Base-by-base conservation (phyloP, 306 rosid species). In the Canavalia ensiformis region DNA sequence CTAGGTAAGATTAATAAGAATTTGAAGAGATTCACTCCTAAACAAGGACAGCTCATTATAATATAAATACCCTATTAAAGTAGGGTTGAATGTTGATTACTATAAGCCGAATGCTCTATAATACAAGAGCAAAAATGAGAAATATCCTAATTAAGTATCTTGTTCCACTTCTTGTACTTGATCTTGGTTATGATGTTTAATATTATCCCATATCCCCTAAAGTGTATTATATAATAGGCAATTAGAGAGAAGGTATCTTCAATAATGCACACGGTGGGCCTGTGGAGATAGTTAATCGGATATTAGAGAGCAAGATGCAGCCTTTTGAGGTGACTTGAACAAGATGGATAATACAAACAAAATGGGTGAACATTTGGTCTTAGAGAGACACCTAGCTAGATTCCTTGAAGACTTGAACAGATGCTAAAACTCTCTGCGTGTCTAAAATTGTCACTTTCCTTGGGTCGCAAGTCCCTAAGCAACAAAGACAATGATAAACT, bases 181-280 rank as follows among this genome's bases (percentile, higher is more conserved):
- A 72, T 72, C 54, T 28, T 52, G 0, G 8, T 18, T 9, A 3
- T 55, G 78, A 45, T 77, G 33, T 12, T 51, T 44, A 56, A 31
- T 29, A 33, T 44, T 11, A 42, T 29, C 13, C 62, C 50, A 31
- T 54, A 31, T 65, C 25, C 75, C 69, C 41, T 34, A 75, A 44
- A 46, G 64, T 6, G 35, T 46, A 60, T 44, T 39, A 28, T 33
- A 57, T 28, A 68, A 28, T 55, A 41, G 31, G 35, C 2, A 34
- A 29, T 34, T 58, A 37, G 58, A 6, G 77, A 25, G 25, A 69
- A 41, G 71, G 57, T 31, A 59, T 42, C 47, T 46, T 60, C 62
- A 63, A 76, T 83, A 60, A 69, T 69, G 78, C 46, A 68, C 68
- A 8, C 62, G 66, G 82, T 82, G 80, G 78, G 78, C 51, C 82